Base-by-base conservation (phyloP, 495 filamentous ascomycete genomes). In the Annulohypoxylon bovei region DNA sequence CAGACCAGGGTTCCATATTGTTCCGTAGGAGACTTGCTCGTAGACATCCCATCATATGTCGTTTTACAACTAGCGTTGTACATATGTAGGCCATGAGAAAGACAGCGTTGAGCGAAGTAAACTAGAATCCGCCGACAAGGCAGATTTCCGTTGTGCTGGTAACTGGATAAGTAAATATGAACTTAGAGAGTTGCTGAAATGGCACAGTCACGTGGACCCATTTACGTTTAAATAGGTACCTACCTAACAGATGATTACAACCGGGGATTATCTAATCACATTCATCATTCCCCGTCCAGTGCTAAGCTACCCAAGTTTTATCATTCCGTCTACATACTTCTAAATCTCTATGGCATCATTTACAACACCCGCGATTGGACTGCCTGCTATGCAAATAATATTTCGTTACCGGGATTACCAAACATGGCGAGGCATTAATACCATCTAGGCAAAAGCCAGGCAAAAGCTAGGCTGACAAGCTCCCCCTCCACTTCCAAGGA, bases 391-490 rank as follows among this genome's bases (percentile, higher is more conserved):
- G 44, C 44, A 47, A n/a, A 52, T 7, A 30, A 52, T 52, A 30
- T 30, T 12, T 52, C 47, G n/a, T 20, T 55, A 28, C 7, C 25
- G 52, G 16, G 11, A 32, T 62, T 62, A 37, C 44, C 32, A 14
- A 40, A 62, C 32, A 16, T 35, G 33, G 46, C 46, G 39, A 40
- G 46, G 46, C 59, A 37, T 16, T 35, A 8, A 7, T 39, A 16
- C 42, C 42, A 37, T 20, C 40, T 27, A 12, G 40, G 9, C 37
- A 35, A n/a, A n/a, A 33, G 33, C 37, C 14, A n/a, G 37, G 14
- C 37, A 0, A 18, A 12, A 27, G 40, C 40, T 27, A 56, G 49
- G 39, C 49, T 57, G 58, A 63, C 65, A 14, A 44, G 49, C 56
- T 53, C 27, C 42, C 37, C 30, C 25, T 52, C 37, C 30, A 20